These are phyloP conservation scores for Carex scoparia DNA, from an alignment of 176 grass and related monocot species.

Conservation along the genomic window DNA sequence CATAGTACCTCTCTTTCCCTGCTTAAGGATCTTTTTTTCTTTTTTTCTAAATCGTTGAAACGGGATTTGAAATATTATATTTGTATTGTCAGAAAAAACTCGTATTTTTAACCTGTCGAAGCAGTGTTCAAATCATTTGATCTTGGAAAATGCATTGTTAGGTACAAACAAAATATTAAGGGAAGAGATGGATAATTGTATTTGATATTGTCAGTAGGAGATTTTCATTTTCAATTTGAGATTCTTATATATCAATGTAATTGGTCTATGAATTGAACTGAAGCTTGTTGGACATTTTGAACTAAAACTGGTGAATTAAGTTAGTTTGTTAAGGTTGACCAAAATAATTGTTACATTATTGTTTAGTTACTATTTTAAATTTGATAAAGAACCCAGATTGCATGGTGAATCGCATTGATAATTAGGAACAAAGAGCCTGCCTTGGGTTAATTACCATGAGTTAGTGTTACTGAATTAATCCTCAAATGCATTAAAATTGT, in stretches of 20 bases:
- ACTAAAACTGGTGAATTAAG: background rate
- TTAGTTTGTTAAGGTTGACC: background rate
- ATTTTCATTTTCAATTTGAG: background rate
- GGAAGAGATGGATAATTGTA: no score
- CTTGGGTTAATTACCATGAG: background rate
- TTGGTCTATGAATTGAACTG: background rate
- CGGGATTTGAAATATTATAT: background rate
- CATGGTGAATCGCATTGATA: no score
- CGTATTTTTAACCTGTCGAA: background rate
- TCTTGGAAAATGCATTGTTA: background rate
- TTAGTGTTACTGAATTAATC: background rate
- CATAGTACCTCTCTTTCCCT: background rate
- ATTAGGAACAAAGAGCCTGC: no score
- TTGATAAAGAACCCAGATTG: no score
- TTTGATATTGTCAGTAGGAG: background rate
- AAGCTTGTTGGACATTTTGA: background rate
- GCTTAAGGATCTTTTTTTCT: background rate
- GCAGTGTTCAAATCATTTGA: background rate
- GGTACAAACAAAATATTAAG: no score
- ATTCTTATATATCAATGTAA: background rate
- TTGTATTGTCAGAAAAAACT: background rate
- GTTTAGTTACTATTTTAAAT: background rate
- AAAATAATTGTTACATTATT: background rate
- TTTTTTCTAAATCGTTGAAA: background rate
- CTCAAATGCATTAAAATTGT: background rate